phyloP scores from a whole-genome alignment of 1,284 basidiomycete genomes.

The Pascua guehoae region DNA sequence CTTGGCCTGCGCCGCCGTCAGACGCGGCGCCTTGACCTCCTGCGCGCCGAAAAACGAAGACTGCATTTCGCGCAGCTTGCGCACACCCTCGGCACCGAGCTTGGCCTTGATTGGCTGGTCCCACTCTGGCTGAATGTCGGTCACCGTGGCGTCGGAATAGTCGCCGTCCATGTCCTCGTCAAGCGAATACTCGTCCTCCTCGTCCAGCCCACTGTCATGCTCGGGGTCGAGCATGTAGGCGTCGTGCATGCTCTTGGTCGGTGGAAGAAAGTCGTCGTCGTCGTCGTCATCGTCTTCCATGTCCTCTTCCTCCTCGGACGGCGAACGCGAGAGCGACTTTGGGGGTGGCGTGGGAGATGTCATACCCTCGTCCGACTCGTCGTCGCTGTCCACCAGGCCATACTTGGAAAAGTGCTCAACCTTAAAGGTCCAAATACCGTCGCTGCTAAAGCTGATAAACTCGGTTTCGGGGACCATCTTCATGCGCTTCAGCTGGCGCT shows the following conservation, averaged over 20 bases:
- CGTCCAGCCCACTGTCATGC: slow-evolving; percentile 28
- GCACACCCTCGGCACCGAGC: slow-evolving; percentile 65
- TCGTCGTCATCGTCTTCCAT: slow-evolving; percentile 10
- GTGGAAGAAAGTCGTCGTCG: slow-evolving; percentile 39
- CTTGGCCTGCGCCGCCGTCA: slow-evolving; percentile 6
- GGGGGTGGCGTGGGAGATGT: slow-evolving; percentile 10
- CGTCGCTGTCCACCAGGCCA: slow-evolving; percentile 44
- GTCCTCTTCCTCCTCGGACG: slow-evolving; percentile 1
- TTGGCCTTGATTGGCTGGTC: slow-evolving; percentile 28
- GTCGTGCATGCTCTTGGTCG: slow-evolving; percentile 38
- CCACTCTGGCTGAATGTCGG: slow-evolving; percentile 12
- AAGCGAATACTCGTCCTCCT: slow-evolving; percentile 16
- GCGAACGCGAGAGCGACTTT: neutral
- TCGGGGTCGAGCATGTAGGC: slow-evolving; percentile 16
- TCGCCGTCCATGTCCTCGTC: slow-evolving; percentile 17
- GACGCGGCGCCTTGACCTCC: slow-evolving; percentile 5
- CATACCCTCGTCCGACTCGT: slow-evolving; percentile 28
- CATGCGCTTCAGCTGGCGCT: slow-evolving; percentile 77
- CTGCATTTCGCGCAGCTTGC: slow-evolving; percentile 88
- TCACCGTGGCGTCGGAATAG: slow-evolving; percentile 33
- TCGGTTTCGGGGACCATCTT: slow-evolving; percentile 79
- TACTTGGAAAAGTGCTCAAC: slow-evolving; percentile 78
- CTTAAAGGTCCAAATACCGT: slow-evolving; percentile 88
- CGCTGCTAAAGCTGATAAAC: slow-evolving; percentile 73
- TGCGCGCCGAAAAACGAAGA: slow-evolving; percentile 68